Percentiles rank a stretch among this genome's conserved stretches.
Conservation (phyloP, 2,329 filamentous ascomycete genomes). For the Aspergillus amoenus region DNA sequence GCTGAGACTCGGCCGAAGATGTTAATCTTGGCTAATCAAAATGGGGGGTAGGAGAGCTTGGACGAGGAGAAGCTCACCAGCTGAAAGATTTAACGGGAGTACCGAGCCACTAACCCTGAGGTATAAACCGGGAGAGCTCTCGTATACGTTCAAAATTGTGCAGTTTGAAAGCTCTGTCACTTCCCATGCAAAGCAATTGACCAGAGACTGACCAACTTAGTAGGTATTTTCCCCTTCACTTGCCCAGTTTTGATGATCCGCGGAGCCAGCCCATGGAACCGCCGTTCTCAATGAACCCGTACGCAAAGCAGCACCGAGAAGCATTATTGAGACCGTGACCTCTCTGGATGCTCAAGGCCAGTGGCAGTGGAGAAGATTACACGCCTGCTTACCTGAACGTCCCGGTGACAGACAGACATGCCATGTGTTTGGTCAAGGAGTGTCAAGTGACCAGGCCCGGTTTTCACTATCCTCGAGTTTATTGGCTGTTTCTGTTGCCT, state of each 20-base stretch:
- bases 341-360: constrained; percentile 10
- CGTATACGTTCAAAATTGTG: background rate
- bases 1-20: background rate
- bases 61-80: constrained; percentile 10
- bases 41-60: constrained; percentile 6
- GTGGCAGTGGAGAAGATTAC: constrained; percentile 1
- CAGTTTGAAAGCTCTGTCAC: background rate
- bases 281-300: background rate
- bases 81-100: background rate
- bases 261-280: background rate
- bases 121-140: no score
- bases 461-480: constrained; percentile 32
- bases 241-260: background rate
- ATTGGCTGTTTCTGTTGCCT: constrained; percentile 25
- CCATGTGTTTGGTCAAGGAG: constrained; percentile 17
- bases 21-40: background rate
- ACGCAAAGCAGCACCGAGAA: background rate
- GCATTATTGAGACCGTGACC: background rate
- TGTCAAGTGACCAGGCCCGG: constrained; percentile 42
- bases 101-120: background rate
- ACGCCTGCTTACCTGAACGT: constrained; percentile 8
- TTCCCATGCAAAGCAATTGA: background rate
- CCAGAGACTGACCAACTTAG: no score
- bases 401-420: constrained; percentile 16
- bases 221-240: background rate